Percentiles rank a stretch among this genome's conserved stretches.
Evolutionary conservation across 306 rosid species (phyloP).

Genomic region (Sphenostylis stenocarpa): DNA sequence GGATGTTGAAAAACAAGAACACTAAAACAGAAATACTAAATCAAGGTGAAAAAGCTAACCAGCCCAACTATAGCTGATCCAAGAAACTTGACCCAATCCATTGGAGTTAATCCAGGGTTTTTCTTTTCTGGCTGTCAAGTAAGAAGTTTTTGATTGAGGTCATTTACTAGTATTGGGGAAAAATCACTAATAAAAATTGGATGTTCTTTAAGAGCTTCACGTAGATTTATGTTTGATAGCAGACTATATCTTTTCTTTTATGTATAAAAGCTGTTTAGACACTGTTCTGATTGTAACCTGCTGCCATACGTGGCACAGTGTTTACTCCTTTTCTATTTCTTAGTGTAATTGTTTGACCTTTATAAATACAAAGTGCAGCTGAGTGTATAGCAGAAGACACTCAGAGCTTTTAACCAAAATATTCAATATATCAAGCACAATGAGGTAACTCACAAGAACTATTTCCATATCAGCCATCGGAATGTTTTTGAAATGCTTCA

Average conservation of each 20-base stretch:
- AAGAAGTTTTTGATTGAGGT: conserved; percentile 35
- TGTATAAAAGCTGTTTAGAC: no score
- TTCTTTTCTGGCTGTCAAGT: conserved; percentile 89
- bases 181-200: conserved; percentile 54
- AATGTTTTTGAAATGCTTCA: conserved; percentile 92
- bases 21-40: not conserved
- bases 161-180: conserved; percentile 19
- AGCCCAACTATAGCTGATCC: conserved; percentile 88
- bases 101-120: conserved; percentile 98
- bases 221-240: no score
- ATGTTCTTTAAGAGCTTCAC: conserved; percentile 55
- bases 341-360: no score
- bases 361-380: no score
- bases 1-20: conserved; percentile 24
- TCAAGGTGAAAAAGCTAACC: conserved; percentile 52
- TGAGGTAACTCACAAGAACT: conserved; percentile 78
- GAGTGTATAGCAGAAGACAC: no score
- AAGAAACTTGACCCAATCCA: conserved; percentile 96
- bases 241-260: no score
- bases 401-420: no score
- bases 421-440: conserved; percentile 17
- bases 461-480: conserved; percentile 99
- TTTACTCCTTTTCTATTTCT: no score
- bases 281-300: no score
- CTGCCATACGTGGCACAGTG: no score